Evolutionary conservation across 2,329 filamentous ascomycete genomes (phyloP).

Genomic region (Penicillium expansum): DNA sequence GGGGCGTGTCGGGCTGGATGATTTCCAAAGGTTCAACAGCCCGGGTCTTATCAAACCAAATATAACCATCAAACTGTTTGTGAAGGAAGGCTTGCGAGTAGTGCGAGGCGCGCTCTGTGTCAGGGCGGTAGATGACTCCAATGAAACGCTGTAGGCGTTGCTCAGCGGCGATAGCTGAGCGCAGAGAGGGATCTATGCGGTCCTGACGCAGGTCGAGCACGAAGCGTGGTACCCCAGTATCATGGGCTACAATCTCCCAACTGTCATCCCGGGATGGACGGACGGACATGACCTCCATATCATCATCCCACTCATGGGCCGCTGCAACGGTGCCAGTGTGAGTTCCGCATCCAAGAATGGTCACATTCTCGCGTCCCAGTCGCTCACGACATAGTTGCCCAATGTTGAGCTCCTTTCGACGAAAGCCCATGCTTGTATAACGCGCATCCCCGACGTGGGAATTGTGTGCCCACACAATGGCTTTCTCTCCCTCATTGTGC

Average conservation of each 20-base stretch:
- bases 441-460: constrained; percentile 56
- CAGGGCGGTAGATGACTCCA: constrained; percentile 52
- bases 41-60: constrained; percentile 51
- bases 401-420: constrained; percentile 50
- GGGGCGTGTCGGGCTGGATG: constrained; percentile 44
- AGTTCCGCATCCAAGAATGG: constrained; percentile 49
- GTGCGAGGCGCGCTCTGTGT: constrained; percentile 51
- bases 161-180: constrained; percentile 38
- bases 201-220: constrained; percentile 47
- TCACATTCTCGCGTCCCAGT: constrained; percentile 42
- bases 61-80: constrained; percentile 50
- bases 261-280: constrained; percentile 47
- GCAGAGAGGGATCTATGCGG: constrained; percentile 35
- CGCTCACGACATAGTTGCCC: constrained; percentile 53
- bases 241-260: constrained; percentile 52
- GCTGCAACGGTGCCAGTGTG: constrained; percentile 54
- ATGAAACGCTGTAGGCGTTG: constrained; percentile 52
- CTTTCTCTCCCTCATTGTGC: constrained; percentile 43
- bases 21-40: constrained; percentile 48
- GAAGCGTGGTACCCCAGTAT: constrained; percentile 47
- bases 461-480: constrained; percentile 56
- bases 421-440: constrained; percentile 49
- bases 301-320: constrained; percentile 51
- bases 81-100: constrained; percentile 49
- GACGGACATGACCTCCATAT: constrained; percentile 52